Evolutionary conservation across 768 basidiomycete species (phyloP).

Genomic region (Trametes cingulata): DNA sequence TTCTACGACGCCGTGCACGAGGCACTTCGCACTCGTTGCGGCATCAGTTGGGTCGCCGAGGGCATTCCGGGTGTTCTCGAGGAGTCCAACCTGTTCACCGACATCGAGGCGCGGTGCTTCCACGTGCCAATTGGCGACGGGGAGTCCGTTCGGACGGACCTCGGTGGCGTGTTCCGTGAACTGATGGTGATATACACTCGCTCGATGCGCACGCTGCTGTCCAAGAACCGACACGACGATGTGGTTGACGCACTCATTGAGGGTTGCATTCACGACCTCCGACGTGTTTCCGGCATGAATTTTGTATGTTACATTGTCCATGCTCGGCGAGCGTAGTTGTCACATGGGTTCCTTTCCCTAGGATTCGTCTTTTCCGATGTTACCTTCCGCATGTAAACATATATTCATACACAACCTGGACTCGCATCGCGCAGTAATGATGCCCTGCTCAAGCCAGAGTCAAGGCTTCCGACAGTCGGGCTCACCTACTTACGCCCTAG

Average conservation of each 20-base stretch:
- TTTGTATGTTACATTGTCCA: conserved; percentile 51
- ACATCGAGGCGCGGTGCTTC: conserved; percentile 37
- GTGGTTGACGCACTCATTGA: conserved; percentile 39
- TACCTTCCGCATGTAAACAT: no score
- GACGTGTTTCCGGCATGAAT: conserved; percentile 47
- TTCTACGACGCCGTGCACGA: conserved; percentile 47
- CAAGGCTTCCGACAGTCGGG: no score
- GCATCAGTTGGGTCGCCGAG: conserved; percentile 41
- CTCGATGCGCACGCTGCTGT: conserved; percentile 50
- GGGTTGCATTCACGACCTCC: conserved; percentile 49
- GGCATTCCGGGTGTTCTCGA: conserved; percentile 41
- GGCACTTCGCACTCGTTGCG: conserved; percentile 27
- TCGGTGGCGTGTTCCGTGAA: conserved; percentile 47
- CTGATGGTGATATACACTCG: conserved; percentile 45
- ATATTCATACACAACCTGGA: no score
- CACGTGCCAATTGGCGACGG: conserved; percentile 58
- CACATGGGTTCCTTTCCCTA: no score
- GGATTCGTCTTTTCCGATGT: no score
- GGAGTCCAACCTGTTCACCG: conserved; percentile 41
- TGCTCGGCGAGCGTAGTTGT: conserved; percentile 32
- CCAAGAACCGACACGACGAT: conserved; percentile 32
- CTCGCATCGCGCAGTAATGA: no score
- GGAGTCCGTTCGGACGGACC: conserved; percentile 32
- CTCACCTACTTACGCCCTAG: no score
- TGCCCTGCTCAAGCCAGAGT: no score